These are phyloP conservation scores for Trichoderma breve DNA, from an alignment of 2,329 filamentous ascomycete genomes.

Conservation along the genomic window DNA sequence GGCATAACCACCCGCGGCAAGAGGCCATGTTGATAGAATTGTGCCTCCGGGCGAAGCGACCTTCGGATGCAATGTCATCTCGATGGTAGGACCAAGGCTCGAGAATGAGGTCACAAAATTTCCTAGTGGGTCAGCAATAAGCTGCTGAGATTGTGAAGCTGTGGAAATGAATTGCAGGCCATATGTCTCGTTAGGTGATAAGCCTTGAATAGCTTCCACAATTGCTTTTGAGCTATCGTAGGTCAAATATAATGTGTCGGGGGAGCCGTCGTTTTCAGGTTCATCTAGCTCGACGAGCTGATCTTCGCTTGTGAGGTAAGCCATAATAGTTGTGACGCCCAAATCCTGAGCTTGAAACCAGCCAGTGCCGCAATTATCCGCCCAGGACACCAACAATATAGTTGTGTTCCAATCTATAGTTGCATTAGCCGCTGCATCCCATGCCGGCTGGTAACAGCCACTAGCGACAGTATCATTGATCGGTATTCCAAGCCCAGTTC, in stretches of 20 bases:
- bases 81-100: slow-evolving; percentile 45
- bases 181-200: too few species aligned
- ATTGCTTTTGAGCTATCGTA: too few species aligned
- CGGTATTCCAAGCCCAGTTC: not conserved
- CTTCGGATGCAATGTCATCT: slow-evolving; percentile 41
- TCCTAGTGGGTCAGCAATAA: not conserved
- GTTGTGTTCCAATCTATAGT: not conserved
- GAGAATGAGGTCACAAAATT: not conserved
- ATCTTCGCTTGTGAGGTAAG: not conserved
- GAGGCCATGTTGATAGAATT: slow-evolving; percentile 47
- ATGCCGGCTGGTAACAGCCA: not conserved
- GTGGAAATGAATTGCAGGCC: not conserved
- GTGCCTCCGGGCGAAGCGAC: slow-evolving; percentile 40
- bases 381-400: not conserved
- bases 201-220: too few species aligned
- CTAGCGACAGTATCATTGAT: not conserved
- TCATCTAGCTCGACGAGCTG: too few species aligned
- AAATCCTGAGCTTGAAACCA: not conserved
- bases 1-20: slow-evolving; percentile 36
- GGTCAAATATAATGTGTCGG: too few species aligned
- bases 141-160: too few species aligned
- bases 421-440: not conserved
- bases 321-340: not conserved
- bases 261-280: too few species aligned
- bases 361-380: not conserved